Evolutionary conservation across 2,329 filamentous ascomycete species (phyloP).

Genomic region (Diaporthe vaccinii): DNA sequence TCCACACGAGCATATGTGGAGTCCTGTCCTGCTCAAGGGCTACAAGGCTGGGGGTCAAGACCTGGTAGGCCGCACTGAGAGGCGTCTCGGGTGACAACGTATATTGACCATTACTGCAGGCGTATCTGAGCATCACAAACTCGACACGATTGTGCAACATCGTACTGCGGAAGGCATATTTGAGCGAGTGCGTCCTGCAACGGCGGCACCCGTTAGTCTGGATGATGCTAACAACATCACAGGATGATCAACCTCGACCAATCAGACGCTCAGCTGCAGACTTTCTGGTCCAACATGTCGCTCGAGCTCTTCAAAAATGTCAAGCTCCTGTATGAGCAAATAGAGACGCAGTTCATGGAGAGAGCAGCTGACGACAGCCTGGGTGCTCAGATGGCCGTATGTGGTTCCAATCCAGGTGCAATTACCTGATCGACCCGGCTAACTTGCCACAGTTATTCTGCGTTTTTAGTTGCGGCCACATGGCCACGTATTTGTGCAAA

Average conservation of each 20-base stretch:
- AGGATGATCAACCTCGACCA: slow-evolving; percentile 60
- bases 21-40: slow-evolving; percentile 55
- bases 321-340: slow-evolving; percentile 61
- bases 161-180: slow-evolving; percentile 66
- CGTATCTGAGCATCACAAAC: slow-evolving; percentile 69
- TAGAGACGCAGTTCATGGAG: slow-evolving; percentile 64
- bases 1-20: slow-evolving; percentile 64
- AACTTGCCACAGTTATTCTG: slow-evolving; percentile 58
- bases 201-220: neutral
- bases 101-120: slow-evolving; percentile 50
- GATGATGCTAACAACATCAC: neutral
- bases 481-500: slow-evolving; percentile 65
- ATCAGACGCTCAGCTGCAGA: slow-evolving; percentile 53
- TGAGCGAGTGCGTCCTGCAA: slow-evolving; percentile 59
- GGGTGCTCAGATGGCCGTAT: slow-evolving; percentile 66
- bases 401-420: slow-evolving; percentile 38
- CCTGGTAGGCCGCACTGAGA: slow-evolving; percentile 53
- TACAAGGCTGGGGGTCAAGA: slow-evolving; percentile 65
- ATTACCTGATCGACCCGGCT: neutral
- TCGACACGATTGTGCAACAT: slow-evolving; percentile 69
- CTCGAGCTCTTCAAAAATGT: slow-evolving; percentile 64
- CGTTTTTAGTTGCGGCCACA: slow-evolving; percentile 67
- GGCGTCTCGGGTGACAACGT: neutral
- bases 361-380: slow-evolving; percentile 62
- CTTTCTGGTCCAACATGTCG: slow-evolving; percentile 60